phyloP scores from a whole-genome alignment of 495 filamentous ascomycete genomes.

The Tuber magnatum region DNA sequence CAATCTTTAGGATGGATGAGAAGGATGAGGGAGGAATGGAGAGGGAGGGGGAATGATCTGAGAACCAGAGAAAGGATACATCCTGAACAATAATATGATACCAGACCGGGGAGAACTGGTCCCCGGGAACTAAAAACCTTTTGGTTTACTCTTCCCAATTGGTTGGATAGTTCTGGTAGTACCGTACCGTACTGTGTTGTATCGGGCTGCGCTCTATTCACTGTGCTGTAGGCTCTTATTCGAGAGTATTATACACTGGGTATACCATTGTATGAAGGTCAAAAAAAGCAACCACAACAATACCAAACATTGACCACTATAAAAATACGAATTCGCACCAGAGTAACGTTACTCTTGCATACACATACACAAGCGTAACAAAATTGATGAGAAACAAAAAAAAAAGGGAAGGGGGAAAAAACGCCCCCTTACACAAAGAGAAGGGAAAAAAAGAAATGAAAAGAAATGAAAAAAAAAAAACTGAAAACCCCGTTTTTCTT shows the following conservation, averaged over 20 bases:
- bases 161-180: background rate
- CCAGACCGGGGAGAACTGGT: background rate
- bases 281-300: background rate
- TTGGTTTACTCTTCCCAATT: background rate
- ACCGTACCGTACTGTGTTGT: too few relatives aligned
- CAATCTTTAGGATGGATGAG: too few relatives aligned
- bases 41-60: background rate
- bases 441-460: background rate
- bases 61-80: background rate
- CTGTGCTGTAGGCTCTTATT: background rate
- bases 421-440: too few relatives aligned
- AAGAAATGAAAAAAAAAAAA: background rate
- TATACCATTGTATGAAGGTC: background rate
- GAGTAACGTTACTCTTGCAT: background rate
- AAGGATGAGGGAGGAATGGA: too few relatives aligned
- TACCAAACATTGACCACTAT: background rate
- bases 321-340: background rate
- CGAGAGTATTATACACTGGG: background rate
- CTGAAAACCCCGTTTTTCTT: background rate
- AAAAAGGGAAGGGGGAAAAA: too few relatives aligned
- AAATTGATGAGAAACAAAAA: background rate
- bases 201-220: background rate
- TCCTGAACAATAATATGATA: background rate
- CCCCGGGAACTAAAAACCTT: background rate
- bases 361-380: background rate